These are phyloP conservation scores for Chrysoporthe cubensis DNA, from an alignment of 2,329 filamentous ascomycete genomes.

Conservation along the genomic window DNA sequence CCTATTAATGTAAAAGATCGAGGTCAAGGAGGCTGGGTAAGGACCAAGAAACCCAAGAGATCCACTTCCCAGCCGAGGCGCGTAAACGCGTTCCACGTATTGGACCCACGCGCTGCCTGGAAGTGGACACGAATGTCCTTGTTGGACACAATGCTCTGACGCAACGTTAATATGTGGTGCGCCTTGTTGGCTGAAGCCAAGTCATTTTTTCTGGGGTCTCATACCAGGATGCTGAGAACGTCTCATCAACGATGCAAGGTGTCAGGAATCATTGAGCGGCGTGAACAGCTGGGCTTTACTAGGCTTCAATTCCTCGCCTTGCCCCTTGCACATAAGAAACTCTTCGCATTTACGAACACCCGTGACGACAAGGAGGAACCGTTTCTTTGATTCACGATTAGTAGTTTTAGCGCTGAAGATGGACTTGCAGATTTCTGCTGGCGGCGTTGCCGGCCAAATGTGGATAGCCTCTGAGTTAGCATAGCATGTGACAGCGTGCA, in stretches of 20 bases:
- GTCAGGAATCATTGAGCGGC: not conserved
- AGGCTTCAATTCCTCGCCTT: not conserved
- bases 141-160: not conserved
- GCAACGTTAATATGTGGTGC: not conserved
- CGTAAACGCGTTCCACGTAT: conserved; percentile 22
- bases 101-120: conserved; percentile 14
- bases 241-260: too few species aligned
- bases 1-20: not conserved
- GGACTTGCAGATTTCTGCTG: not conserved
- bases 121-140: not conserved
- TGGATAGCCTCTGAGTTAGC: not conserved
- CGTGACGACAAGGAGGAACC: not conserved
- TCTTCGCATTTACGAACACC: not conserved
- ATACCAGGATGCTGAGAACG: not conserved
- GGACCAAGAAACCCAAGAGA: not conserved
- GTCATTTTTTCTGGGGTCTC: not conserved
- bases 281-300: not conserved
- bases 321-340: not conserved
- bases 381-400: not conserved
- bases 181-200: not conserved
- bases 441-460: conserved; percentile 3
- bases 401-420: not conserved
- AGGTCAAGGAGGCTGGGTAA: not conserved
- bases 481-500: not conserved
- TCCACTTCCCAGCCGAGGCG: conserved; percentile 15